Percentiles rank a stretch among this genome's conserved stretches.
phyloP scores from a whole-genome alignment of 352 stramenopile species.

The Ophiocytium majus region DNA sequence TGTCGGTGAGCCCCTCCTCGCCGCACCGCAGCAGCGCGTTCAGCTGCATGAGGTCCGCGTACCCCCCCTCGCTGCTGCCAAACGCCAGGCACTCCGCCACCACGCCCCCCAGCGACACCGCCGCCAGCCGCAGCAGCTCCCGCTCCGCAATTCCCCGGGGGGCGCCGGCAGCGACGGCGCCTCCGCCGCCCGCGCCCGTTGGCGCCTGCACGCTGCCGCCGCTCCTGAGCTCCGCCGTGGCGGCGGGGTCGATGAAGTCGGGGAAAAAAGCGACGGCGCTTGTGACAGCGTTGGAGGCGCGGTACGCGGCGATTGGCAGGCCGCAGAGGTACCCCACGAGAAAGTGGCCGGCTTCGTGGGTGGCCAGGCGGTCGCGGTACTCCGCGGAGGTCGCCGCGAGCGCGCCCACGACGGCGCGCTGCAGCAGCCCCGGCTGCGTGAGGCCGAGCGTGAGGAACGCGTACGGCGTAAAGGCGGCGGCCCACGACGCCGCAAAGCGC shows the following conservation, averaged over 20 bases:
- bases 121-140: background rate
- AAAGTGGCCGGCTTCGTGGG: conserved; percentile 21
- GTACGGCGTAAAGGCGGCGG: background rate
- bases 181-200: too few species aligned
- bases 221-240: too few species aligned
- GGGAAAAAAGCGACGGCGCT: conserved; percentile 22
- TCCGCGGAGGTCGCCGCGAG: background rate
- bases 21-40: conserved; percentile 10
- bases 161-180: too few species aligned
- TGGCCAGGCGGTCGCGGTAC: conserved; percentile 9
- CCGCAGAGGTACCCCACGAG: conserved; percentile 23
- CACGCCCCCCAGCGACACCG: conserved; percentile 16
- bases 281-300: background rate
- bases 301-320: conserved; percentile 5
- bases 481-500: background rate
- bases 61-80: conserved; percentile 17
- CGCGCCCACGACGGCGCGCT: background rate
- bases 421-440: conserved; percentile 1
- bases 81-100: conserved; percentile 14
- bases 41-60: conserved; percentile 21
- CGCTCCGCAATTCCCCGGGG: background rate
- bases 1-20: conserved; percentile 6
- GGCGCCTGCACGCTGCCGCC: too few species aligned
- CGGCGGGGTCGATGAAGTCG: background rate
- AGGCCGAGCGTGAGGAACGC: background rate